Evolutionary conservation across 768 basidiomycete genomes (phyloP), one percentile per base, ranked within the genome.

Genomic region (Boletus patriciae): DNA sequence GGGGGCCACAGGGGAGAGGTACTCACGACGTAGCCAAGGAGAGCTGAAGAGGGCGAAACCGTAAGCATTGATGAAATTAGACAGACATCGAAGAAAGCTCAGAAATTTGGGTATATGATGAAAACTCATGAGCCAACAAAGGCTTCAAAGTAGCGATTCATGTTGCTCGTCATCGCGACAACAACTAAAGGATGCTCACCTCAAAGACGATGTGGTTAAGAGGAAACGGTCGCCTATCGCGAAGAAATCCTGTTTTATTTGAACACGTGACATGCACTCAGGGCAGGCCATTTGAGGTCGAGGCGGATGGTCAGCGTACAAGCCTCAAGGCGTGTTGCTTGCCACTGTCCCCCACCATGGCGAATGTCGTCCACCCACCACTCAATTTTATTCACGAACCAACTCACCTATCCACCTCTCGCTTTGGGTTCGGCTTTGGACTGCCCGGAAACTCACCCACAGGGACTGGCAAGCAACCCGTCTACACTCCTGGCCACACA

Each of bases 91-190:
- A 65, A 54, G 48, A 64, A 62, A 63, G 76, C 79, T 92, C 90
- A 77, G 90, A 91, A 92, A 92, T 91, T 92, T 92, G 90, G 90
- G 90, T 92, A 92, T 92, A 76, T 82, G 70, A 77, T 78, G 76
- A 70, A 74, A 70, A 71, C 76, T 92, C 89, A 90, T 80, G 23
- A 86, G 82, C 88, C 74, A 59, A 57, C n/a, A 25, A 59, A 70
- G 69, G 63, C 84, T 84, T 92, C 90, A 70, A 90, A 83, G 90
- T 92, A 91, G 88, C 88, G 89, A 91, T 92, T 90, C 88, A 74
- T 77, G 62, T 73, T 71, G 79, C 69, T 91, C 89, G 79, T 92
- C 90, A 81, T 73, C 34, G 74, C 67, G 52, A 58, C 55, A 46
- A 54, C 9, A 36, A 33, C 16, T 36, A 46, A 8, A 25, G 63